A percentile compares a stretch with the other conserved stretches of the same genome.
Conservation (phyloP, 1,284 basidiomycete species). For the Boletellus deceptivus region DNA sequence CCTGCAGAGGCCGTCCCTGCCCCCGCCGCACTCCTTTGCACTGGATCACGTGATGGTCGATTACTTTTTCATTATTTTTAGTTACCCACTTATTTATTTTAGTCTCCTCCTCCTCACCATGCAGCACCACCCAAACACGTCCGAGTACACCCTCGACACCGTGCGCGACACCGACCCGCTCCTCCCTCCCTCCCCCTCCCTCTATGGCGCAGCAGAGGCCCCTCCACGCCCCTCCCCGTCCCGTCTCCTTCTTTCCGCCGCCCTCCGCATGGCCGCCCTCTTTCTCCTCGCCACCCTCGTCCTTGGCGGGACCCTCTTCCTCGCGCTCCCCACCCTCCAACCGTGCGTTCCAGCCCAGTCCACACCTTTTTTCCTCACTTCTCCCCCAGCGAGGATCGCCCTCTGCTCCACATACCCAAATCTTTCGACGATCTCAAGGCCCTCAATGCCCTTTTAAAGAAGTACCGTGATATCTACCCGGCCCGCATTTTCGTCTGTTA, state of each 20-base stretch:
- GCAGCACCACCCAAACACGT: constrained; percentile 42
- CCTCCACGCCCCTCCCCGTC: constrained; percentile 39
- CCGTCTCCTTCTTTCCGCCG: constrained; percentile 71
- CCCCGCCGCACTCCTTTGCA: constrained; percentile 26
- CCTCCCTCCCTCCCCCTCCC: constrained; percentile 36
- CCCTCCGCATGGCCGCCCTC: constrained; percentile 77
- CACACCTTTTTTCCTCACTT: not conserved
- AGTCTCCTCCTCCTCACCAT: constrained; percentile 5
- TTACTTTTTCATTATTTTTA: not conserved
- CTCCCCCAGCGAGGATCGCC: constrained; percentile 63
- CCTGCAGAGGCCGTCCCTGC: not conserved
- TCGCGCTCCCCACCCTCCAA: constrained; percentile 77
- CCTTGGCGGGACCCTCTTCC: constrained; percentile 73
- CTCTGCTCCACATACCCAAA: constrained; percentile 73
- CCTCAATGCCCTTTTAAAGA: constrained; percentile 81
- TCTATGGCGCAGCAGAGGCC: constrained; percentile 32
- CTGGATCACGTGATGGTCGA: constrained; percentile 22
- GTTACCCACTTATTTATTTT: constrained; percentile 6
- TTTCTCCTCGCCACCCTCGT: constrained; percentile 70
- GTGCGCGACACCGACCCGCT: constrained; percentile 26
- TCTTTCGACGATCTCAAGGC: constrained; percentile 81
- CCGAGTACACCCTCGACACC: constrained; percentile 62
- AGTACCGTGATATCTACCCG: constrained; percentile 85
- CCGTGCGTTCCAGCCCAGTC: constrained; percentile 49
- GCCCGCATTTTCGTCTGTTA: constrained; percentile 80